phyloP scores from a whole-genome alignment of 1,284 basidiomycete species.

The Cryptococcus sp. region DNA sequence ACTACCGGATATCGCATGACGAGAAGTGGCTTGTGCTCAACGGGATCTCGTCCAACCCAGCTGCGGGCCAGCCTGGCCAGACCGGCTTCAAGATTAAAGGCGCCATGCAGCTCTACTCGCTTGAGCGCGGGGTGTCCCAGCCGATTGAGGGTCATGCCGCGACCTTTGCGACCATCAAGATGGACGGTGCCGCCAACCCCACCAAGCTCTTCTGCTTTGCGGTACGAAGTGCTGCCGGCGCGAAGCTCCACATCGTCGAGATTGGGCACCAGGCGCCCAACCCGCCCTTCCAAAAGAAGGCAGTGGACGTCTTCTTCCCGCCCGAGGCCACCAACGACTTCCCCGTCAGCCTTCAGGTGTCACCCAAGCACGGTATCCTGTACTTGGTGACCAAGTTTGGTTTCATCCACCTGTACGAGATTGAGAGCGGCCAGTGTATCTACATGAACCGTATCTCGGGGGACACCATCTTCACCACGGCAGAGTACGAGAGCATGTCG shows the following conservation, averaged over 20 bases:
- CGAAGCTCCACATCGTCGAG: conserved; percentile 98
- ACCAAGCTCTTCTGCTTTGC: conserved; percentile 97
- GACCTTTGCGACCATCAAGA: conserved; percentile 86
- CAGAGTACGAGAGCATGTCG: conserved; percentile 87
- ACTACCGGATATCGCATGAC: conserved; percentile 88
- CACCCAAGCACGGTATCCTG: conserved; percentile 92
- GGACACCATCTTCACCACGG: conserved; percentile 98
- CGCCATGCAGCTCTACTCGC: conserved; percentile 86
- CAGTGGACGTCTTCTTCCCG: conserved; percentile 99
- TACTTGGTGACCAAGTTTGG: conserved; percentile 99
- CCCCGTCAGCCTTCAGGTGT: conserved; percentile 99
- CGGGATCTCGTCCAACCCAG: conserved; percentile 91
- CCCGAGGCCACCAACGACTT: conserved; percentile 98
- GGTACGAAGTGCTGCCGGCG: conserved; percentile 89
- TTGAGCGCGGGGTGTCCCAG: conserved; percentile 83
- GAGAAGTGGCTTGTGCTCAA: conserved; percentile 97
- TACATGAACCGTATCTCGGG: conserved; percentile 99
- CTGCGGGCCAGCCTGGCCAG: conserved; percentile 61
- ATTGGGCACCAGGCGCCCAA: conserved; percentile 96
- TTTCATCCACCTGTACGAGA: conserved; percentile 98
- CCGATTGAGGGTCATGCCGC: conserved; percentile 99
- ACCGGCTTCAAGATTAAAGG: conserved; percentile 98
- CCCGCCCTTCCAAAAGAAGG: conserved; percentile 95
- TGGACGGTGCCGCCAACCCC: conserved; percentile 74
- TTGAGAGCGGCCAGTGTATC: conserved; percentile 96